phyloP scores from a whole-genome alignment of 352 stramenopile species.

The Phytophthora rubi region DNA sequence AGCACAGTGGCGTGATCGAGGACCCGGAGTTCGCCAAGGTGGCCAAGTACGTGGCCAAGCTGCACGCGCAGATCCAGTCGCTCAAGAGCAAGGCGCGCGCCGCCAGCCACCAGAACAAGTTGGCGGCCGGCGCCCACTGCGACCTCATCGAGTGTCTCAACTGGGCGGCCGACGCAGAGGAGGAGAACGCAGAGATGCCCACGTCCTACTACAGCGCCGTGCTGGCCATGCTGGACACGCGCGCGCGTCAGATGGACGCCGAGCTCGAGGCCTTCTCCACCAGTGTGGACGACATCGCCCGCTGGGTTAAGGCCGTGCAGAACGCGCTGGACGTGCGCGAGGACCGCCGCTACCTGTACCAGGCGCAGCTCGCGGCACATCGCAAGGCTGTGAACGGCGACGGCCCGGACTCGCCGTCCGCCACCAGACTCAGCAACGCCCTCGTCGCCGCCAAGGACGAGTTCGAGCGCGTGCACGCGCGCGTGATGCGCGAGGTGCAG shows the following conservation, averaged over 20 bases:
- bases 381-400: slow-evolving; percentile 35
- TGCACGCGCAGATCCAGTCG: slow-evolving; percentile 62
- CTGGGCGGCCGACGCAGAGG: slow-evolving; percentile 70
- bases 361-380: slow-evolving; percentile 71
- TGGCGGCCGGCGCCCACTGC: slow-evolving; percentile 79
- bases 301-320: slow-evolving; percentile 78
- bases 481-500: slow-evolving; percentile 77
- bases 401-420: slow-evolving; percentile 39
- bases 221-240: slow-evolving; percentile 72
- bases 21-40: slow-evolving; percentile 75
- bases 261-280: slow-evolving; percentile 74
- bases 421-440: slow-evolving; percentile 47
- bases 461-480: slow-evolving; percentile 76
- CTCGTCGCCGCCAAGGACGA: slow-evolving; percentile 73
- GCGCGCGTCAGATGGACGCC: slow-evolving; percentile 73
- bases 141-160: slow-evolving; percentile 82
- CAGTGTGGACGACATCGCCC: slow-evolving; percentile 72
- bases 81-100: slow-evolving; percentile 69
- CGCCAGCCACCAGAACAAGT: slow-evolving; percentile 74
- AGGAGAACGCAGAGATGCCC: slow-evolving; percentile 66
- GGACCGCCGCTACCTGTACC: slow-evolving; percentile 80
- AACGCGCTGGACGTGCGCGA: slow-evolving; percentile 77
- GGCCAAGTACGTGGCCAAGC: slow-evolving; percentile 68
- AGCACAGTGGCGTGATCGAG: slow-evolving; percentile 62
- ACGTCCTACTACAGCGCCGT: slow-evolving; percentile 71